A percentile compares a stretch with the other conserved stretches of the same genome.
phyloP scores from a whole-genome alignment of 768 basidiomycete genomes.

The Gymnopilus junonius region DNA sequence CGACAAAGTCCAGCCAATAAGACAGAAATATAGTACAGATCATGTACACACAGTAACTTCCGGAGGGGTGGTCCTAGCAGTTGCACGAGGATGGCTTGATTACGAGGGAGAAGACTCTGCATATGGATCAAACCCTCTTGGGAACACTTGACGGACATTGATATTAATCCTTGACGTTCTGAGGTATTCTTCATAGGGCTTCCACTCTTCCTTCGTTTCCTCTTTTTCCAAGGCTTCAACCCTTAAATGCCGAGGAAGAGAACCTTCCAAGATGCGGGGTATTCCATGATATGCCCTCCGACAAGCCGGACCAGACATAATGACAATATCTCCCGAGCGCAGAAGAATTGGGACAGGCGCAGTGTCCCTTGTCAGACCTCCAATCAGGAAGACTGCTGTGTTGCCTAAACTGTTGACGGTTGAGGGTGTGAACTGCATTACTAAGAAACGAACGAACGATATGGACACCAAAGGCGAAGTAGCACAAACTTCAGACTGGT shows the following conservation, averaged over 20 bases:
- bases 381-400: conserved; percentile 88
- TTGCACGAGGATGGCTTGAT: too few species aligned
- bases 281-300: conserved; percentile 94
- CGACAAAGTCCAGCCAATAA: conserved; percentile 5
- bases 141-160: conserved; percentile 90
- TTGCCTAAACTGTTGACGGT: conserved; percentile 74
- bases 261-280: conserved; percentile 84
- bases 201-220: conserved; percentile 50
- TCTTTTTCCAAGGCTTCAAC: conserved; percentile 28
- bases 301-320: conserved; percentile 90
- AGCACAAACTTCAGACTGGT: conserved; percentile 92
- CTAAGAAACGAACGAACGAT: conserved; percentile 55
- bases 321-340: conserved; percentile 87
- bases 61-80: neutral
- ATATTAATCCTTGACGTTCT: conserved; percentile 80
- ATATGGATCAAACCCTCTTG: conserved; percentile 60
- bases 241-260: conserved; percentile 67
- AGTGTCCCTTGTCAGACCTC: conserved; percentile 76
- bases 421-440: neutral
- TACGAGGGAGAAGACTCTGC: conserved; percentile 4
- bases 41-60: too few species aligned
- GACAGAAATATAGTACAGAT: conserved; percentile 14
- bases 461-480: conserved; percentile 93
- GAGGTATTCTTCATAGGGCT: conserved; percentile 66
- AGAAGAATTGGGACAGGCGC: conserved; percentile 83